These are phyloP conservation scores for Protomyces gravidus DNA, from an alignment of 1,139 yeast species.

Conservation along the genomic window DNA sequence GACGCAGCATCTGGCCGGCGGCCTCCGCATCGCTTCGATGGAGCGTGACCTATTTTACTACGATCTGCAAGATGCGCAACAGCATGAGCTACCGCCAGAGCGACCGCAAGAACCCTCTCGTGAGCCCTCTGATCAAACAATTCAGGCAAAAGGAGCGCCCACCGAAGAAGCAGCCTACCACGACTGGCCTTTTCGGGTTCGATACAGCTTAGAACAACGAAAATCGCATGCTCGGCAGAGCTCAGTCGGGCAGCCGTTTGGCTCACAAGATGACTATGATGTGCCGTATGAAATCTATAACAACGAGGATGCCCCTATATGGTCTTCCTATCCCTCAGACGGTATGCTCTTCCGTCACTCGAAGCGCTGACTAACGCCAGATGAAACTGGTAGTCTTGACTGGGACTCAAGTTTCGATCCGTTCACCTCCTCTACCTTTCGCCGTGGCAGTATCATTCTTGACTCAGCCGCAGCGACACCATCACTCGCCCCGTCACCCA, in stretches of 20 bases:
- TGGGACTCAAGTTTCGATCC: slow-evolving; percentile 26
- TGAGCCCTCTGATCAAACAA: background rate
- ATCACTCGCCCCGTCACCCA: slow-evolving; percentile 8
- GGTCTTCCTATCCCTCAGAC: background rate
- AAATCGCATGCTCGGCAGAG: background rate
- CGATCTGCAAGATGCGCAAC: background rate
- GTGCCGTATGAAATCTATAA: background rate
- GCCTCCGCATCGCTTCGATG: too few species aligned
- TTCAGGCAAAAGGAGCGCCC: background rate
- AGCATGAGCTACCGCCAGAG: background rate
- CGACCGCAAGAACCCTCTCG: background rate
- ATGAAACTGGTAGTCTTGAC: slow-evolving; percentile 15
- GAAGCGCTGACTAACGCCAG: slow-evolving; percentile 3
- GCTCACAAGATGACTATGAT: background rate
- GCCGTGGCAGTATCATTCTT: slow-evolving; percentile 24
- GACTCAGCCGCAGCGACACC: slow-evolving; percentile 27
- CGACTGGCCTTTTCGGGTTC: background rate
- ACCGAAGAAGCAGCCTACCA: background rate
- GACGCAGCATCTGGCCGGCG: too few species aligned
- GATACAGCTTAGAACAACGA: background rate
- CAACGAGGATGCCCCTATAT: background rate
- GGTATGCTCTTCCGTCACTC: too few species aligned
- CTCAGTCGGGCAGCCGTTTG: background rate
- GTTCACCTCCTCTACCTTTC: slow-evolving; percentile 18
- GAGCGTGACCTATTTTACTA: background rate